A percentile compares a stretch with the other conserved stretches of the same genome.
phyloP scores from a whole-genome alignment of 148 eudicot species.

The Diospyros kaki region DNA sequence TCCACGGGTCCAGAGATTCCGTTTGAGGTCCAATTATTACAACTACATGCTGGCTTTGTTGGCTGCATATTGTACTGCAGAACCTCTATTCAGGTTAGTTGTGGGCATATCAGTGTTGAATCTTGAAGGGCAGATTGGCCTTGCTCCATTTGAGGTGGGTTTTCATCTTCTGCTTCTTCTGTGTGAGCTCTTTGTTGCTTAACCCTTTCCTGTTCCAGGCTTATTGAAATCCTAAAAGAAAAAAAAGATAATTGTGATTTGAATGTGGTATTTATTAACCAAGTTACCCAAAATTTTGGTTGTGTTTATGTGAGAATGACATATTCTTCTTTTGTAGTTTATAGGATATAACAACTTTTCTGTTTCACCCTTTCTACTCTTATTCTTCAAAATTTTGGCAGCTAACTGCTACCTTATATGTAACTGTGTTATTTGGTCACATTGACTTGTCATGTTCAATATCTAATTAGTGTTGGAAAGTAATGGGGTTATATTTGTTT shows the following conservation, averaged over 20 bases:
- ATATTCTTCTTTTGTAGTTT: neutral
- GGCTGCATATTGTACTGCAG: constrained; percentile 74
- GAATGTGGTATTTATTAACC: neutral
- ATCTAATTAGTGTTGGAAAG: neutral
- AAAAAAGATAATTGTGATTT: neutral
- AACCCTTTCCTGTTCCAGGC: neutral
- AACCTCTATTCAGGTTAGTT: constrained; percentile 75
- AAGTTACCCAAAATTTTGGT: neutral
- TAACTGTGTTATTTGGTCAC: neutral
- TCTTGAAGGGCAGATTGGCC: constrained; percentile 66
- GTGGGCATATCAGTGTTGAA: constrained; percentile 80
- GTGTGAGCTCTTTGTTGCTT: constrained; percentile 3
- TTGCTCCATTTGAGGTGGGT: constrained; percentile 86
- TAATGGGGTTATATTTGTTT: too few species aligned
- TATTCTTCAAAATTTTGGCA: neutral
- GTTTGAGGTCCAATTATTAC: constrained; percentile 67
- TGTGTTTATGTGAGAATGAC: neutral
- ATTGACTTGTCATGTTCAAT: neutral
- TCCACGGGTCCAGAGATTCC: constrained; percentile 46
- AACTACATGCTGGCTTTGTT: constrained; percentile 64
- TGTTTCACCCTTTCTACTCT: neutral
- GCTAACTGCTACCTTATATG: neutral
- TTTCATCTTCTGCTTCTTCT: constrained; percentile 4
- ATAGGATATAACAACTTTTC: neutral
- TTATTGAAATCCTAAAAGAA: neutral